These are phyloP conservation scores for Uncinocarpus reesii DNA, from an alignment of 2,329 filamentous ascomycete genomes.

Conservation along the genomic window DNA sequence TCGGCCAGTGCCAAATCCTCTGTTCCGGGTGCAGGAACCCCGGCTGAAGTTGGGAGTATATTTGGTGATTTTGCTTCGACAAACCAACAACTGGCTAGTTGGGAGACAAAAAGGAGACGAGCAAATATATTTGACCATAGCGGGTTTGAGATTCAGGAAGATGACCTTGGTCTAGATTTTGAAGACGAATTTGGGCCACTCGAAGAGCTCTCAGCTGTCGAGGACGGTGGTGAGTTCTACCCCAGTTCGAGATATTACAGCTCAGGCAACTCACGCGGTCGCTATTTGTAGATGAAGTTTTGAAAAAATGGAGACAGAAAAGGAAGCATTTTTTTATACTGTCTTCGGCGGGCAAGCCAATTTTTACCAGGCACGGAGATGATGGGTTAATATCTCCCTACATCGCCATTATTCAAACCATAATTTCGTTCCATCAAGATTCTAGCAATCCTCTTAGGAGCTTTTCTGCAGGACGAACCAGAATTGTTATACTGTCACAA, in stretches of 20 bases:
- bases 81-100: not conserved
- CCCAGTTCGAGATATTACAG: not conserved
- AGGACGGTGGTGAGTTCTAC: slow-evolving; percentile 44
- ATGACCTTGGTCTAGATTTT: slow-evolving; percentile 57
- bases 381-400: slow-evolving; percentile 82
- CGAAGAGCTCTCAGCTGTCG: slow-evolving; percentile 47
- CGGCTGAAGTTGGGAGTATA: slow-evolving; percentile 69
- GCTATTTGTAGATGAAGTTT: slow-evolving; percentile 30
- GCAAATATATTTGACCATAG: slow-evolving; percentile 27
- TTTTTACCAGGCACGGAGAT: slow-evolving; percentile 91
- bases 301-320: slow-evolving; percentile 77
- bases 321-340: slow-evolving; percentile 95
- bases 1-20: slow-evolving; percentile 43
- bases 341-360: slow-evolving; percentile 91
- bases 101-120: slow-evolving; percentile 17
- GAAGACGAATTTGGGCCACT: slow-evolving; percentile 65
- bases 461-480: slow-evolving; percentile 76
- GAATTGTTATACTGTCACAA: slow-evolving; percentile 75
- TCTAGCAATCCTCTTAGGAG: slow-evolving; percentile 65
- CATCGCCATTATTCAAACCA: slow-evolving; percentile 90
- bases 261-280: slow-evolving; percentile 8
- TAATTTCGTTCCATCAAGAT: slow-evolving; percentile 91
- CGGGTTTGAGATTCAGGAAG: slow-evolving; percentile 29
- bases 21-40: slow-evolving; percentile 46
- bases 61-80: slow-evolving; percentile 54